These are phyloP conservation scores for Termitomyces sp. DNA, from an alignment of 768 basidiomycete species.

Conservation along the genomic window DNA sequence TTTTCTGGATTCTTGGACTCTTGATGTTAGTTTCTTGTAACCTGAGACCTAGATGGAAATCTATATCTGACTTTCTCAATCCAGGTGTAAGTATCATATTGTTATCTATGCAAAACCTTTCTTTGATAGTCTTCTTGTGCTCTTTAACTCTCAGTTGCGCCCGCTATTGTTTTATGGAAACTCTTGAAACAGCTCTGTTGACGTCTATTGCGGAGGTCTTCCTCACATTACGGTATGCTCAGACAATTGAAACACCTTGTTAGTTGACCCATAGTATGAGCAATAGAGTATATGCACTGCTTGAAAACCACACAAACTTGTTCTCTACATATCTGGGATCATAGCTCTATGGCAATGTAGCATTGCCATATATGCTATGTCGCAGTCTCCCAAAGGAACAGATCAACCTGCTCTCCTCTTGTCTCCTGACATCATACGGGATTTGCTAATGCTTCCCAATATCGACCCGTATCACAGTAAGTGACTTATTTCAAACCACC, in stretches of 20 bases:
- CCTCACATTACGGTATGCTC: constrained; percentile 3
- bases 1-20: not conserved
- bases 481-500: not conserved
- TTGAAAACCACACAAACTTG: not conserved
- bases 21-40: not conserved
- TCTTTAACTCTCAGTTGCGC: constrained; percentile 7
- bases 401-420: not conserved
- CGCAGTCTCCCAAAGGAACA: constrained; percentile 1
- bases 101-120: not conserved
- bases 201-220: constrained; percentile 4
- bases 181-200: not conserved
- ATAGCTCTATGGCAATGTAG: constrained; percentile 5
- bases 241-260: not conserved
- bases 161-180: constrained; percentile 9
- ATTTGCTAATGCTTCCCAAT: not conserved
- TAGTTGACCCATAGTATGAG: not conserved
- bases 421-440: not conserved
- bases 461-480: constrained; percentile 1
- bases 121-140: no score
- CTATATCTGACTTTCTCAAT: not conserved
- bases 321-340: not conserved
- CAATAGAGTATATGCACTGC: constrained; percentile 2
- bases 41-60: no score
- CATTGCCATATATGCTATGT: constrained; percentile 2
- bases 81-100: not conserved